phyloP scores from a whole-genome alignment of 257 asterid species.

The Solanum pennellii region DNA sequence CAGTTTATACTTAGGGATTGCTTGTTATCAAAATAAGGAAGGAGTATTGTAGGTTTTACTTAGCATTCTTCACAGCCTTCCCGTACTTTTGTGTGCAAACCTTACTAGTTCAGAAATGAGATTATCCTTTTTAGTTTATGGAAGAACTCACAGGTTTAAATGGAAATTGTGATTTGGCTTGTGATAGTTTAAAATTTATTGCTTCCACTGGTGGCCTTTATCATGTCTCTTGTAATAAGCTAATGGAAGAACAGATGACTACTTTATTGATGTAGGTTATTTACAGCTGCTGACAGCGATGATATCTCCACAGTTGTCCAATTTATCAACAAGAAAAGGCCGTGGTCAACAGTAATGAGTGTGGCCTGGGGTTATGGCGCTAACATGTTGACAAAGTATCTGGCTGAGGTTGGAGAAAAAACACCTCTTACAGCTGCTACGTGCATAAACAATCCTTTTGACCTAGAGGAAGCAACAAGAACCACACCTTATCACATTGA shows the following conservation, averaged over 20 bases:
- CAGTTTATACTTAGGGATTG: neutral
- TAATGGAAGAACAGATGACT: conserved; percentile 40
- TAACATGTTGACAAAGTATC: conserved; percentile 91
- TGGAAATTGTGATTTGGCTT: neutral
- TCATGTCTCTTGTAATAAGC: conserved; percentile 23
- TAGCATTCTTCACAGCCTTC: neutral
- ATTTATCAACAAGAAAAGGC: conserved; percentile 65
- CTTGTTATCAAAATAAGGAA: neutral
- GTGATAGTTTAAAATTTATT: neutral
- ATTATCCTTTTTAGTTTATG: neutral
- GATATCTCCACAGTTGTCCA: conserved; percentile 80
- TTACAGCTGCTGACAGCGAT: conserved; percentile 99
- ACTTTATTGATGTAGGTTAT: conserved; percentile 82
- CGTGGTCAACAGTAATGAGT: conserved; percentile 86
- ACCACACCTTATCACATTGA: conserved; percentile 34
- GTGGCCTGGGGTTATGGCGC: conserved; percentile 98
- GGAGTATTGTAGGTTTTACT: neutral
- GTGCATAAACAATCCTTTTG: conserved; percentile 92
- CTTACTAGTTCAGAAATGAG: neutral
- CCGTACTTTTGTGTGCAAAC: neutral
- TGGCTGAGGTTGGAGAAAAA: conserved; percentile 80
- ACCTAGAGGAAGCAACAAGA: conserved; percentile 76
- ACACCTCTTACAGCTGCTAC: conserved; percentile 92
- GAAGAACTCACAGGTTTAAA: neutral
- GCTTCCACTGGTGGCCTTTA: conserved; percentile 11